Evolutionary conservation across 2,329 filamentous ascomycete species (phyloP), one percentile per base, ranked within the genome.

Genomic region (Dryadomyces quercus-mongolicae): DNA sequence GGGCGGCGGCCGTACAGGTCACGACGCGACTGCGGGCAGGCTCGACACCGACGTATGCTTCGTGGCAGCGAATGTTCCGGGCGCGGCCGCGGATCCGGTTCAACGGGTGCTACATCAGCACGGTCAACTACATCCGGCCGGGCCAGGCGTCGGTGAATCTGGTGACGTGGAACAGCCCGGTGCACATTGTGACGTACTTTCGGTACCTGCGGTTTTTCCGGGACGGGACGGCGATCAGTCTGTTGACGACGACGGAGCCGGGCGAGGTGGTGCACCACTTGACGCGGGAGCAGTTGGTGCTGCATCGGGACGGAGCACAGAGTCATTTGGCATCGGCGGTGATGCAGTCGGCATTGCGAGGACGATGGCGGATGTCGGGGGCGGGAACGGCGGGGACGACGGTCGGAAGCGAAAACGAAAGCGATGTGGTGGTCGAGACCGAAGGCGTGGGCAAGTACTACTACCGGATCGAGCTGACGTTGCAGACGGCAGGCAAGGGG

Each of bases 181-280:
- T 97, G 40, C 90, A 95, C 66, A 94, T 97, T 56, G 90, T 98
- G 50, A 98, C 93, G 0, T 98, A 97, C 71, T 98, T 95, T 71
- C 88, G 93, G 55, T 98, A 97, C 70, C 79, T 98, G 3, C 87
- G 93, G 53, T 93, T 98, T 72, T 93, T 93, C 71, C 86, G 90
- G 22, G 88, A 97, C 67, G 93, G 93, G 31, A 85, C 86, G 1
- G 82, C 79, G 59, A 83, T 97, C 56, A 88, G 84, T 53, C 76
- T 98, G 1, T 77, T 94, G 40, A 88, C 86, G 0, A 94, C 88
- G 0, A 71, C 79, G 5, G 88, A 95, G 65, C 93, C 93, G 1
- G 70, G 77, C n/a, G 88, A 94, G 18, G 87, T 97, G 13, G 88
- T 98, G 0, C 88, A 90, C 54, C 79, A 92, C 62, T 75, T 98